phyloP scores from a whole-genome alignment of 345 rosid species.

The Citrus reticulata region DNA sequence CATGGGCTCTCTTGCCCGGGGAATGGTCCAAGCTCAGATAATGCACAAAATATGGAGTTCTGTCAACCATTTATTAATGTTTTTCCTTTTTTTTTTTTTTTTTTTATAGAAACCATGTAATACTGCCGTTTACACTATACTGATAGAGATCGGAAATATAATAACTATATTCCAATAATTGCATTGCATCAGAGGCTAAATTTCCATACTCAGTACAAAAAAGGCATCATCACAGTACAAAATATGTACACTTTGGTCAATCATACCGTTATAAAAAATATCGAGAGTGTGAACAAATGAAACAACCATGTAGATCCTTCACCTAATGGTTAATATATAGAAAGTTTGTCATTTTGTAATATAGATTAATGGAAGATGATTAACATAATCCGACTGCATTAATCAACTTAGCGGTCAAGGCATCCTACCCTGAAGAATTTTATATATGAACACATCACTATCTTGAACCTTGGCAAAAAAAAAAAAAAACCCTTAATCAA shows the following conservation, averaged over 20 bases:
- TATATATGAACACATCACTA: neutral
- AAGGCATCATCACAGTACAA: no score
- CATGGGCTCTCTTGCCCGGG: no score
- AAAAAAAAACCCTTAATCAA: neutral
- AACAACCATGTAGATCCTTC: neutral
- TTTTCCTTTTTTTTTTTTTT: no score
- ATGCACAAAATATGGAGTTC: no score
- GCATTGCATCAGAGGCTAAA: neutral
- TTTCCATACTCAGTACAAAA: neutral
- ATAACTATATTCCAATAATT: neutral
- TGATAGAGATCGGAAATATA: neutral
- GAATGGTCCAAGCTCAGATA: no score
- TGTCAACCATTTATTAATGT: no score
- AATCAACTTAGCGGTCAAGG: conserved; percentile 14
- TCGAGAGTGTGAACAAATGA: neutral
- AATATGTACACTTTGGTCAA: neutral
- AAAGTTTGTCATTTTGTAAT: neutral
- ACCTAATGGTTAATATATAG: neutral
- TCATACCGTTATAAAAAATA: neutral
- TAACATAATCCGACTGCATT: neutral
- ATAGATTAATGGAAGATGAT: neutral
- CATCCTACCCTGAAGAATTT: neutral
- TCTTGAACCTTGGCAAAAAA: neutral
- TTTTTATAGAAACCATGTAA: neutral
- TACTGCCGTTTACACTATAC: neutral